Conservation (phyloP, 495 filamentous ascomycete species). For the Penicillium psychrofluorescens region DNA sequence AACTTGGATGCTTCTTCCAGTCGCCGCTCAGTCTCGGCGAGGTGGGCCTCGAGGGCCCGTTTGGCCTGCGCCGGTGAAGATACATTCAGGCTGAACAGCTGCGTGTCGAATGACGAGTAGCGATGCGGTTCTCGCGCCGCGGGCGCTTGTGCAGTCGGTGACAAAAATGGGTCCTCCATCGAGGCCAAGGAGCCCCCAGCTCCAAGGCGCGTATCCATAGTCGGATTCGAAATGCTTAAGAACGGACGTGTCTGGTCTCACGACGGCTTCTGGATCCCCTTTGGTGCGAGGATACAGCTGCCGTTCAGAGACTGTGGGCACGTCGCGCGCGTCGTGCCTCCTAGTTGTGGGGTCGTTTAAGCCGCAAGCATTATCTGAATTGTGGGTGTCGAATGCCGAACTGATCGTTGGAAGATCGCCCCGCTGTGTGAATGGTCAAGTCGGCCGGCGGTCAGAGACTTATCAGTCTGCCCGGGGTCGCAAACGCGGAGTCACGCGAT, state of each 20-base stretch:
- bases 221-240: slow-evolving; percentile 8
- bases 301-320: slow-evolving; percentile 13
- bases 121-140: slow-evolving; percentile 52
- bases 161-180: slow-evolving; percentile 51
- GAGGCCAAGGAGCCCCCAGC: slow-evolving; percentile 17
- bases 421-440: slow-evolving; percentile 11
- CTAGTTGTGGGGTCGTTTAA: slow-evolving; percentile 13
- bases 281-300: slow-evolving; percentile 15
- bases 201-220: slow-evolving; percentile 1
- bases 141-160: slow-evolving; percentile 24
- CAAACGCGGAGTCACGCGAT: slow-evolving; percentile 3
- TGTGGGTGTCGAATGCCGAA: not conserved
- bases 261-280: slow-evolving; percentile 18
- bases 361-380: slow-evolving; percentile 28
- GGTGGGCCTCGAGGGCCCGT: slow-evolving; percentile 81
- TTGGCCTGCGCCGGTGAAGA: slow-evolving; percentile 79
- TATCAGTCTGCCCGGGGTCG: slow-evolving; percentile 2
- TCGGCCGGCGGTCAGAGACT: slow-evolving; percentile 30
- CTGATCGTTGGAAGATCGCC: slow-evolving; percentile 4
- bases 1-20: slow-evolving; percentile 86
- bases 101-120: slow-evolving; percentile 70
- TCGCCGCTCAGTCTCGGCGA: slow-evolving; percentile 82
- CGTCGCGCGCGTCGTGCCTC: slow-evolving; percentile 16
- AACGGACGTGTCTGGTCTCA: slow-evolving; percentile 6
- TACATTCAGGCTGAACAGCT: slow-evolving; percentile 69